These are phyloP conservation scores for Prunus padus DNA, from an alignment of 306 rosid species.

Conservation along the genomic window DNA sequence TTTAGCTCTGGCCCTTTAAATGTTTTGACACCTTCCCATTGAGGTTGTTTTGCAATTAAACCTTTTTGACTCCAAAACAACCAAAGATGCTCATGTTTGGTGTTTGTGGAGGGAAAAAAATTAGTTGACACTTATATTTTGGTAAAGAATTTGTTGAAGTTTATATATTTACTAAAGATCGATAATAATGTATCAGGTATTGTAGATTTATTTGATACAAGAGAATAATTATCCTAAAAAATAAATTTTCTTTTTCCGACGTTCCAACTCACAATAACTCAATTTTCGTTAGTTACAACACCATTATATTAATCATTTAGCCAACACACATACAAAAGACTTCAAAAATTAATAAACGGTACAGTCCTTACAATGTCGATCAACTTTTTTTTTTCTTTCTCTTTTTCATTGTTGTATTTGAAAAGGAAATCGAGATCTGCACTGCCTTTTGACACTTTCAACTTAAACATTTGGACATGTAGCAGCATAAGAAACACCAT, in stretches of 20 bases:
- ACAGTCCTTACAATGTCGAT: neutral
- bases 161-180: too few species aligned
- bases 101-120: neutral
- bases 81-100: neutral
- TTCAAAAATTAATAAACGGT: neutral
- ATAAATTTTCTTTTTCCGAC: too few species aligned
- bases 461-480: neutral
- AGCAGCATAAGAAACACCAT: constrained; percentile 77
- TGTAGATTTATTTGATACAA: too few species aligned
- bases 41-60: neutral
- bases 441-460: neutral
- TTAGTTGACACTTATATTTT: neutral
- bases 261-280: too few species aligned
- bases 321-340: too few species aligned
- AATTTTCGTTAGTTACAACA: too few species aligned
- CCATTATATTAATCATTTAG: too few species aligned
- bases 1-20: neutral
- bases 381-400: neutral
- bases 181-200: too few species aligned
- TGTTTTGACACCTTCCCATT: neutral
- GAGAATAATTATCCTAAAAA: too few species aligned
- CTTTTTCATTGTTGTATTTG: neutral
- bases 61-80: neutral
- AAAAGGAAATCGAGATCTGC: neutral
- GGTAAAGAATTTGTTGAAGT: too few species aligned